Evolutionary conservation across 2,329 filamentous ascomycete genomes (phyloP).

Genomic region (Cercospora sojina): DNA sequence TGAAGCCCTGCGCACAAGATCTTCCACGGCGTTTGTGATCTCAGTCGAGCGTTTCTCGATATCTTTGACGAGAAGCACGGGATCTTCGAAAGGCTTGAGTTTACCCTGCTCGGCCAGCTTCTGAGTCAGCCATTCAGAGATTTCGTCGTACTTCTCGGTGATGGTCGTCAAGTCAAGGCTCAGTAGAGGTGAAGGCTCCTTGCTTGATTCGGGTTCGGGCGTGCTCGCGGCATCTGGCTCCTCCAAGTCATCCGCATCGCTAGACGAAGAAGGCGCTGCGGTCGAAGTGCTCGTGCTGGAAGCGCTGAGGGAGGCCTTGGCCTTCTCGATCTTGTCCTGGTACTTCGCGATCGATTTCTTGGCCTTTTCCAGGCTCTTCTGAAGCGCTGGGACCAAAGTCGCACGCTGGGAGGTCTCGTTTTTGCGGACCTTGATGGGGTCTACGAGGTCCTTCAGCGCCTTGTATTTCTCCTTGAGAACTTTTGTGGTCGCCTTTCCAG

Average conservation of each 20-base stretch:
- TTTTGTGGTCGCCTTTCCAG: conserved; percentile 70
- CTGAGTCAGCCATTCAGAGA: conserved; percentile 71
- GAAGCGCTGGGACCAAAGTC: conserved; percentile 63
- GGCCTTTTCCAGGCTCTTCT: conserved; percentile 69
- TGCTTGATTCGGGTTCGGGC: conserved; percentile 41
- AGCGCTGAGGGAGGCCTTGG: conserved; percentile 43
- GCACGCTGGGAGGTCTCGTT: conserved; percentile 72
- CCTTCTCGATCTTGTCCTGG: conserved; percentile 68
- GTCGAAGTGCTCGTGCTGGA: conserved; percentile 40
- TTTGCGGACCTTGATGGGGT: conserved; percentile 72
- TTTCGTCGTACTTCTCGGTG: conserved; percentile 61
- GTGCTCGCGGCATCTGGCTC: conserved; percentile 57
- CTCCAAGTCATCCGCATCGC: conserved; percentile 72
- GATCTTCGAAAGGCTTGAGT: conserved; percentile 69
- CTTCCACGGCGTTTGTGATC: conserved; percentile 68
- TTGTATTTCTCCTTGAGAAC: conserved; percentile 75
- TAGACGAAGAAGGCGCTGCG: conserved; percentile 16
- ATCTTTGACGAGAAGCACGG: conserved; percentile 71
- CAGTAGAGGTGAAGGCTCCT: conserved; percentile 63
- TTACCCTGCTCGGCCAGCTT: conserved; percentile 69
- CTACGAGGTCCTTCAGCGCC: conserved; percentile 72
- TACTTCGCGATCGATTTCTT: conserved; percentile 69
- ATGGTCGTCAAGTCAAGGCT: conserved; percentile 68
- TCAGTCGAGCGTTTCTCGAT: conserved; percentile 66
- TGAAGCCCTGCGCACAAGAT: conserved; percentile 60